Conservation (phyloP, 2,329 filamentous ascomycete genomes). For the Paecilomyces fulvus region DNA sequence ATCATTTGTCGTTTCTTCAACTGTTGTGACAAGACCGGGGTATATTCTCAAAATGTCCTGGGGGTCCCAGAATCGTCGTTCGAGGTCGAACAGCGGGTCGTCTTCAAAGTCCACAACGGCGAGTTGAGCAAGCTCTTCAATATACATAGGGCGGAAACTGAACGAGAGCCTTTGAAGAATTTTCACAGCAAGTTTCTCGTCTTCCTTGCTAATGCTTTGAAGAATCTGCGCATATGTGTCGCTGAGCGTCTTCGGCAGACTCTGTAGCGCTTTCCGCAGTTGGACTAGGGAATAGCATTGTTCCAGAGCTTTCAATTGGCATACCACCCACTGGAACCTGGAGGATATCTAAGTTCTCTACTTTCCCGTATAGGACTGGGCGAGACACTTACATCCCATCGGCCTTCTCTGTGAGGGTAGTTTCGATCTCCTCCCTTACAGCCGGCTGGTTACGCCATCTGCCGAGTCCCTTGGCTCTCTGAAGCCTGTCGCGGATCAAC, state of each 20-base stretch:
- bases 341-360: not conserved
- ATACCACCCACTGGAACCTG: conserved; percentile 7
- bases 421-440: conserved; percentile 4
- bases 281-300: conserved; percentile 1
- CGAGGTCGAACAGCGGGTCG: not conserved
- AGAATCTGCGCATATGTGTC: conserved; percentile 5
- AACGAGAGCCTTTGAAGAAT: conserved; percentile 5
- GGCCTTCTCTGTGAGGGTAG: conserved; percentile 2
- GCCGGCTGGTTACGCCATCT: conserved; percentile 2
- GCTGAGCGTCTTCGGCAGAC: conserved; percentile 1
- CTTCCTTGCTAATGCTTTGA: not conserved
- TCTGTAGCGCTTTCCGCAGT: conserved; percentile 2
- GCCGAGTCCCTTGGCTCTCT: conserved; percentile 3
- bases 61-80: conserved; percentile 3
- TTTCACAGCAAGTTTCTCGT: conserved; percentile 2
- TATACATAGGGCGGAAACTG: not conserved
- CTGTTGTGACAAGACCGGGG: conserved; percentile 1
- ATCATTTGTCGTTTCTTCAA: not conserved
- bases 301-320: conserved; percentile 1
- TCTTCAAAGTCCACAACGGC: conserved; percentile 3
- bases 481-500: conserved; percentile 2
- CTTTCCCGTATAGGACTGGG: not conserved
- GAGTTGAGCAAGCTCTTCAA: conserved; percentile 5
- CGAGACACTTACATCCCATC: conserved; percentile 5
- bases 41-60: conserved; percentile 4